A percentile compares a stretch with the other conserved stretches of the same genome.
These are phyloP conservation scores for Pseudogymnoascus sp. DNA, from an alignment of 2,329 filamentous ascomycete genomes.

Conservation along the genomic window DNA sequence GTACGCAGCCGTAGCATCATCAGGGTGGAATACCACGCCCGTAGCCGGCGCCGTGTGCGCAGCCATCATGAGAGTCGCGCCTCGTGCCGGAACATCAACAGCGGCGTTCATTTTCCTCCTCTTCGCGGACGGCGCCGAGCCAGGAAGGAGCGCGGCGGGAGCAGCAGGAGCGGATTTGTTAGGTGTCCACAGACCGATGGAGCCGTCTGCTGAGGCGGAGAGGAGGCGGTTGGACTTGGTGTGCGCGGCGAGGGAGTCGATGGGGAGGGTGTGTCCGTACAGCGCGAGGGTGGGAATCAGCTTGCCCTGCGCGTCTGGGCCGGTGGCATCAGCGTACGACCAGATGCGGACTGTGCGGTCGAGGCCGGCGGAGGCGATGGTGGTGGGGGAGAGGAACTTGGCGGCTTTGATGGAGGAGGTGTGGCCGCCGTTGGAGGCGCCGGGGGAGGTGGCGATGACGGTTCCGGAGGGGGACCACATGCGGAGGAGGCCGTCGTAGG, in stretches of 20 bases:
- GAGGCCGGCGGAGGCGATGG: constrained; percentile 73
- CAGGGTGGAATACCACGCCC: constrained; percentile 73
- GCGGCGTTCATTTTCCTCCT: constrained; percentile 59
- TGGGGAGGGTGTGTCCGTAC: constrained; percentile 67
- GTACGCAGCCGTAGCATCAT: constrained; percentile 82
- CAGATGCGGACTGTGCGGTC: constrained; percentile 83
- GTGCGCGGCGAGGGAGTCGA: constrained; percentile 70
- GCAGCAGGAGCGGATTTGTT: constrained; percentile 68
- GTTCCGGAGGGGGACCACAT: constrained; percentile 89
- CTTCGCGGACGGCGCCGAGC: constrained; percentile 61
- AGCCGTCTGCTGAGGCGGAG: constrained; percentile 75
- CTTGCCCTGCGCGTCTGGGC: constrained; percentile 29
- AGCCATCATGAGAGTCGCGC: constrained; percentile 64
- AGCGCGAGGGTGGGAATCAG: constrained; percentile 71
- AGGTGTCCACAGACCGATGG: constrained; percentile 80
- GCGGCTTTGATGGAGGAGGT: constrained; percentile 70
- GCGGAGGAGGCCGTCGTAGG: constrained; percentile 80
- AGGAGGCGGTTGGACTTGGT: constrained; percentile 67
- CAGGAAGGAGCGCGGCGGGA: constrained; percentile 54
- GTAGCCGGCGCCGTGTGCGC: constrained; percentile 66
- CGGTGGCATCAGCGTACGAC: constrained; percentile 62
- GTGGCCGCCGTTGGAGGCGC: constrained; percentile 61
- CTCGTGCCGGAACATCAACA: constrained; percentile 53
- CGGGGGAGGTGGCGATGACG: constrained; percentile 66
- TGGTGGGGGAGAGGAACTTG: constrained; percentile 68